Conservation (phyloP, 2,329 filamentous ascomycete genomes). For the Alternaria conjuncta region DNA sequence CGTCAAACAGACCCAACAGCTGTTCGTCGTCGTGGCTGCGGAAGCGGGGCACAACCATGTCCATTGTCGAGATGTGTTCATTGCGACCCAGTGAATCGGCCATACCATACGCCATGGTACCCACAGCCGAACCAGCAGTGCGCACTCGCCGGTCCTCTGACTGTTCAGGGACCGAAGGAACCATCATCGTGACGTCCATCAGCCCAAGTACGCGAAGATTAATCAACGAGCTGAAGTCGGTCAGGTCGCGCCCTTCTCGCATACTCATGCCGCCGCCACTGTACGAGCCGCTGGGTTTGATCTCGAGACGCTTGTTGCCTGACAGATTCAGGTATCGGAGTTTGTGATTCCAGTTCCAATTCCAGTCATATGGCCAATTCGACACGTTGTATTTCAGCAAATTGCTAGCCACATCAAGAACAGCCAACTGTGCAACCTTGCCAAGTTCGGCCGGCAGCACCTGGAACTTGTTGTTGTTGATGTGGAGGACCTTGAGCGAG, state of each 20-base stretch:
- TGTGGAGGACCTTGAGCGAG: conserved; percentile 85
- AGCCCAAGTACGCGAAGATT: conserved; percentile 88
- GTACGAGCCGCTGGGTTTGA: conserved; percentile 70
- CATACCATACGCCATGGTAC: conserved; percentile 94
- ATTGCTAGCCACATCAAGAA: conserved; percentile 95
- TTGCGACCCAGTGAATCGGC: conserved; percentile 91
- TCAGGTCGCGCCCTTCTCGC: conserved; percentile 72
- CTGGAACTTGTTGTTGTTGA: conserved; percentile 98
- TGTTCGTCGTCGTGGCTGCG: conserved; percentile 89
- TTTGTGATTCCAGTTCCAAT: conserved; percentile 98
- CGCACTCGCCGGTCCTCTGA: conserved; percentile 93
- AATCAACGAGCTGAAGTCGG: conserved; percentile 84
- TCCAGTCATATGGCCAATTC: conserved; percentile 99
- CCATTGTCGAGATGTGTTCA: conserved; percentile 93
- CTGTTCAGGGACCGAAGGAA: conserved; percentile 91
- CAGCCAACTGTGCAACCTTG: conserved; percentile 87
- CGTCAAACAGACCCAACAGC: conserved; percentile 93
- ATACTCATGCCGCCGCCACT: conserved; percentile 54
- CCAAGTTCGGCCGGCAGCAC: conserved; percentile 94
- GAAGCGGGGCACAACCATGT: conserved; percentile 92
- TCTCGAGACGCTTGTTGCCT: conserved; percentile 94
- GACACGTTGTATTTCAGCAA: conserved; percentile 97
- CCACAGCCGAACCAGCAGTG: conserved; percentile 94
- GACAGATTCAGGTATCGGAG: conserved; percentile 94
- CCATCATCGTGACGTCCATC: conserved; percentile 97